Evolutionary conservation across 2,329 filamentous ascomycete species (phyloP), one percentile per base, ranked within the genome.

Genomic region (Trichoderma sp.): DNA sequence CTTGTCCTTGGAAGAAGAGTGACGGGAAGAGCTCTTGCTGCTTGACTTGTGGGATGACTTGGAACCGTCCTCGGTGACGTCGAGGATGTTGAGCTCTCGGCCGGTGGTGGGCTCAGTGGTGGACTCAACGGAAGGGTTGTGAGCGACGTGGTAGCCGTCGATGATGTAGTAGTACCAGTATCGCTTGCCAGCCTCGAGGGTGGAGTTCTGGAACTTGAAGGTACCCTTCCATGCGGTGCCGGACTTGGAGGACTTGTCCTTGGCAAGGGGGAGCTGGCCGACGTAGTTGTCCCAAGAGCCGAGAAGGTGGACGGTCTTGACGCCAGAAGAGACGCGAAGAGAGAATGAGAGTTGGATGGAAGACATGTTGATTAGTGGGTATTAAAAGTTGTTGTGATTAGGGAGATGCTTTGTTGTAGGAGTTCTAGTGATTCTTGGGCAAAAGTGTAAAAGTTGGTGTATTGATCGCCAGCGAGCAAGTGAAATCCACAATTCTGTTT

Each of bases 151-250:
- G 91, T 98, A 98, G 81, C 97, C 97, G 85, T 99, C 97, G 85
- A 98, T 97, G 92, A 98, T 98, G 90, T 98, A 99, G 92, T 99
- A 99, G 92, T 98, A 99, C 97, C 97, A 99, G 92, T 98, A 98
- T 84, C 96, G 93, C 84, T 94, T 92, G 84, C 96, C 95, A 81
- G 94, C 89, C 88, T 96, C 92, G 81, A 98, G 91, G 76, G 94
- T 96, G 77, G 91, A 87, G 84, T 93, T 93, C 87, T 97, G 94
- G 88, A 99, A 98, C 87, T 95, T 93, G 89, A 99, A 98, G 82
- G 95, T 97, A 83, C 96, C 97, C 85, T 95, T 94, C 95, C 96
- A 98, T 41, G 38, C 38, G 80, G 93, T 93, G 83, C 95, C 95
- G 75, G 93, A 91, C 89, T 98, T 98, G 86, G 93, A 92, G 83